Percentiles rank a stretch among this genome's conserved stretches.
phyloP scores from a whole-genome alignment of 1,139 yeast genomes.

The Hemisphaericaspora xylofermentans region DNA sequence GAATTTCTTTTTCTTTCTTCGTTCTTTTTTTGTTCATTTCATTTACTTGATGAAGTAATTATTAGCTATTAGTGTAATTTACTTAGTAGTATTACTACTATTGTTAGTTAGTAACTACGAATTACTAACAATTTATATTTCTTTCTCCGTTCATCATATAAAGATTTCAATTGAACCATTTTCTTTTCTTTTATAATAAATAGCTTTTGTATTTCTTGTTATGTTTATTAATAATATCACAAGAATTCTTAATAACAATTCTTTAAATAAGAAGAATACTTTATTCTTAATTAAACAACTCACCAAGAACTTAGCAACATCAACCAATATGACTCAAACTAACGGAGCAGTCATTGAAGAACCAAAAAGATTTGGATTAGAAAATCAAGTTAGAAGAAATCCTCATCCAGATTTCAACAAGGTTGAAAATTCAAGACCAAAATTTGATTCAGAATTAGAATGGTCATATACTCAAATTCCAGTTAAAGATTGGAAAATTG shows the following conservation, averaged over 20 bases:
- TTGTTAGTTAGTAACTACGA: too few relatives aligned
- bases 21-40: too few relatives aligned
- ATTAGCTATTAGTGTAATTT: too few relatives aligned
- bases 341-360: constrained; percentile 1
- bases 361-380: constrained; percentile 16
- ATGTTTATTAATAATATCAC: background rate
- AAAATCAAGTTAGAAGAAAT: constrained; percentile 17
- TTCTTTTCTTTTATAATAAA: too few relatives aligned
- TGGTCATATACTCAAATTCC: constrained; percentile 27
- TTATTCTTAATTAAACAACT: background rate
- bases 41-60: too few relatives aligned
- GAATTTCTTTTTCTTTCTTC: too few relatives aligned
- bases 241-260: background rate
- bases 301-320: background rate
- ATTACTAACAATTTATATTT: too few relatives aligned
- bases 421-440: constrained; percentile 25
- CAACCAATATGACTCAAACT: constrained; percentile 1
- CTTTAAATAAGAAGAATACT: background rate
- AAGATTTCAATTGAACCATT: too few relatives aligned
- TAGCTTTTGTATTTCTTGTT: too few relatives aligned
- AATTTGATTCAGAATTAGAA: constrained; percentile 18
- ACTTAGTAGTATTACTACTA: too few relatives aligned
- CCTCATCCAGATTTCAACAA: constrained; percentile 27
- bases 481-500: constrained; percentile 44
- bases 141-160: too few relatives aligned